These are phyloP conservation scores for Triangularia setosa DNA, from an alignment of 2,329 filamentous ascomycete species.

Conservation along the genomic window DNA sequence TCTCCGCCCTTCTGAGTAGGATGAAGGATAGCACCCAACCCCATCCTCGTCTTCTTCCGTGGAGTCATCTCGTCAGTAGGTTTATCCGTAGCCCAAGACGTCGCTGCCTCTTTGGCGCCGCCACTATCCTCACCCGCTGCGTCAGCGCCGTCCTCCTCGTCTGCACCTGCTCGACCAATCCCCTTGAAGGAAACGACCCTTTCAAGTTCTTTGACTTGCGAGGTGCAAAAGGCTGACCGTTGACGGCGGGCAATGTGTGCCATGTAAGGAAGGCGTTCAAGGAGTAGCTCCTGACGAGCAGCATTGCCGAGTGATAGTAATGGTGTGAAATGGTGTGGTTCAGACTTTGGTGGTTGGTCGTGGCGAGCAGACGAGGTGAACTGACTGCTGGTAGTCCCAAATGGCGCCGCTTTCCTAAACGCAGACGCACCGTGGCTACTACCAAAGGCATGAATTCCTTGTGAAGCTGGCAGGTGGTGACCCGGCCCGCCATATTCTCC, in stretches of 20 bases:
- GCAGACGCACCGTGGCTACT: slow-evolving; percentile 6
- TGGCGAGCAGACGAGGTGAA: slow-evolving; percentile 11
- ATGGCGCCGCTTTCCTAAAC: slow-evolving; percentile 8
- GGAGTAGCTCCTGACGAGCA: slow-evolving; percentile 68
- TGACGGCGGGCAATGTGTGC: slow-evolving; percentile 56
- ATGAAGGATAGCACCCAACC: slow-evolving; percentile 23
- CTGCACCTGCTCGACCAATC: slow-evolving; percentile 41
- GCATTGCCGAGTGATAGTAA: slow-evolving; percentile 60
- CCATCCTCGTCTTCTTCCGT: slow-evolving; percentile 37
- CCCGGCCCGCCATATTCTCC: slow-evolving; percentile 41
- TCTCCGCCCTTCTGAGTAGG: slow-evolving; percentile 17
- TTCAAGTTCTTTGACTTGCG: slow-evolving; percentile 56
- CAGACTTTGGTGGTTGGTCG: slow-evolving; percentile 19
- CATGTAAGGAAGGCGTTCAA: slow-evolving; percentile 86
- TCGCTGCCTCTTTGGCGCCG: slow-evolving; percentile 29
- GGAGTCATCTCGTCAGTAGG: slow-evolving; percentile 52
- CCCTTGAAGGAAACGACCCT: slow-evolving; percentile 65
- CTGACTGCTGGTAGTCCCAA: background rate
- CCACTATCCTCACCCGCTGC: slow-evolving; percentile 37
- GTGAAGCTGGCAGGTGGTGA: slow-evolving; percentile 27
- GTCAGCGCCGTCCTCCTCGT: slow-evolving; percentile 44
- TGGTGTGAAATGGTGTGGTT: slow-evolving; percentile 1
- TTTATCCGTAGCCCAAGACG: slow-evolving; percentile 60
- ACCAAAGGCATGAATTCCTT: background rate
- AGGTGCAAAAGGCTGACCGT: slow-evolving; percentile 33